These are phyloP conservation scores for Trichothecium roseum DNA, from an alignment of 2,329 filamentous ascomycete genomes.

Conservation along the genomic window DNA sequence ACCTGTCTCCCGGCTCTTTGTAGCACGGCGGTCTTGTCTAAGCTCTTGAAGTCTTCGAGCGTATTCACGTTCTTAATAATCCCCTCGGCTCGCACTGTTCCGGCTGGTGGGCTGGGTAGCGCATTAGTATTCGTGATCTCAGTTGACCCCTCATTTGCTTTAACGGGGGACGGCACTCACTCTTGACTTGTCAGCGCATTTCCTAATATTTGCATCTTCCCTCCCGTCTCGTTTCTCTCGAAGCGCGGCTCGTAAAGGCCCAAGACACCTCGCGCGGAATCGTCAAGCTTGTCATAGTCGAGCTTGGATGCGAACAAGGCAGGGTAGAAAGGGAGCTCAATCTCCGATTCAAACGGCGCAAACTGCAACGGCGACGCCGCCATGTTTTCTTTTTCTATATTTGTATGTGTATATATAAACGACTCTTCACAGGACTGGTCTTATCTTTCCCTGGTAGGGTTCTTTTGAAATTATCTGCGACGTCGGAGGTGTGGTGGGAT, in stretches of 20 bases:
- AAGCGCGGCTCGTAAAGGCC: slow-evolving; percentile 81
- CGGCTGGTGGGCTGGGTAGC: slow-evolving; percentile 48
- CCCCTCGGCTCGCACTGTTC: slow-evolving; percentile 75
- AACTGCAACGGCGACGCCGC: slow-evolving; percentile 54
- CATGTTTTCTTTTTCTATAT: too few species aligned
- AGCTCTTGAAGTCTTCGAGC: slow-evolving; percentile 79
- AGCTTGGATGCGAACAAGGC: slow-evolving; percentile 89
- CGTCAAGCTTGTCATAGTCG: slow-evolving; percentile 93
- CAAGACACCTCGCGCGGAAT: slow-evolving; percentile 76
- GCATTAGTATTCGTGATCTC: slow-evolving; percentile 15
- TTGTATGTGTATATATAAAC: too few species aligned
- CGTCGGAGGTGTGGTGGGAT: too few species aligned
- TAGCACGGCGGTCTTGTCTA: slow-evolving; percentile 70
- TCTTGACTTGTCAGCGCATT: slow-evolving; percentile 75
- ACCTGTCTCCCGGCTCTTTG: slow-evolving; percentile 71
- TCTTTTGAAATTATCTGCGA: too few species aligned
- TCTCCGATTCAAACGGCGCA: slow-evolving; percentile 84
- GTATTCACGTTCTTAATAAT: slow-evolving; percentile 96
- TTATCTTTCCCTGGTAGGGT: too few species aligned
- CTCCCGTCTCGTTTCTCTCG: slow-evolving; percentile 58
- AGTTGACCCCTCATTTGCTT: slow-evolving; percentile 11
- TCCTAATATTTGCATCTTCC: slow-evolving; percentile 82
- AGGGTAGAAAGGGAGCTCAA: slow-evolving; percentile 91
- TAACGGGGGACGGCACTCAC: slow-evolving; percentile 40
- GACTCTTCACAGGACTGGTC: too few species aligned